Evolutionary conservation across 2,329 filamentous ascomycete species (phyloP).

Genomic region (Didymella sp.): DNA sequence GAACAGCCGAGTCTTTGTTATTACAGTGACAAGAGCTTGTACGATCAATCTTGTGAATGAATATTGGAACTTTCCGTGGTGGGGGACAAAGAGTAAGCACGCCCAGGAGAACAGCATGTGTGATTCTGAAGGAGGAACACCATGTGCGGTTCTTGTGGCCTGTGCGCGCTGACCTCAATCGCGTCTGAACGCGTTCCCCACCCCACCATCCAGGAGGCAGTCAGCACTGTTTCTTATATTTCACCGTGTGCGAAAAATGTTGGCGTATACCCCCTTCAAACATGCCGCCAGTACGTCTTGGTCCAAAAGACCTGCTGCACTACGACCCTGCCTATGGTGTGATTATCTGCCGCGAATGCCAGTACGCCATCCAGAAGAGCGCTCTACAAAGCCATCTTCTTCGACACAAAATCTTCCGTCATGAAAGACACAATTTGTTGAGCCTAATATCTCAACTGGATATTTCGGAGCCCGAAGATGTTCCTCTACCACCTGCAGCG

Average conservation of each 20-base stretch:
- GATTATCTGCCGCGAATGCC: conserved; percentile 48
- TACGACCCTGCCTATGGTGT: conserved; percentile 35
- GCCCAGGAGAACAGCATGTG: conserved; percentile 4
- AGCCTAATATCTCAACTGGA: conserved; percentile 32
- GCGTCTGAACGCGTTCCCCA: neutral
- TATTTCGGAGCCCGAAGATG: conserved; percentile 43
- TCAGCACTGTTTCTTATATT: neutral
- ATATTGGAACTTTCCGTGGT: too few relatives aligned
- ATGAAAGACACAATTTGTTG: conserved; percentile 39
- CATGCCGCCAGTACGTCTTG: conserved; percentile 5
- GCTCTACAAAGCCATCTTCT: conserved; percentile 49
- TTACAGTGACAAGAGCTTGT: too few relatives aligned
- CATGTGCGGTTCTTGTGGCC: conserved; percentile 4
- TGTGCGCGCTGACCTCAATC: neutral
- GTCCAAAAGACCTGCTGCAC: conserved; percentile 27
- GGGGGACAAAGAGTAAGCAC: too few relatives aligned
- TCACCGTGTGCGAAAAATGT: neutral
- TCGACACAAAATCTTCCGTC: conserved; percentile 50
- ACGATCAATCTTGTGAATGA: too few relatives aligned
- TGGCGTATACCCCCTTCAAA: too few relatives aligned
- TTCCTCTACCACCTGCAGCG: conserved; percentile 28
- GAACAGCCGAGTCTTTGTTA: neutral
- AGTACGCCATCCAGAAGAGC: conserved; percentile 50
- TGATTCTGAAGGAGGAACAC: neutral
- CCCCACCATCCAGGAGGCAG: neutral